Evolutionary conservation across 257 asterid genomes (phyloP), one percentile per base, ranked within the genome.

Genomic region (Solanum verrucosum): DNA sequence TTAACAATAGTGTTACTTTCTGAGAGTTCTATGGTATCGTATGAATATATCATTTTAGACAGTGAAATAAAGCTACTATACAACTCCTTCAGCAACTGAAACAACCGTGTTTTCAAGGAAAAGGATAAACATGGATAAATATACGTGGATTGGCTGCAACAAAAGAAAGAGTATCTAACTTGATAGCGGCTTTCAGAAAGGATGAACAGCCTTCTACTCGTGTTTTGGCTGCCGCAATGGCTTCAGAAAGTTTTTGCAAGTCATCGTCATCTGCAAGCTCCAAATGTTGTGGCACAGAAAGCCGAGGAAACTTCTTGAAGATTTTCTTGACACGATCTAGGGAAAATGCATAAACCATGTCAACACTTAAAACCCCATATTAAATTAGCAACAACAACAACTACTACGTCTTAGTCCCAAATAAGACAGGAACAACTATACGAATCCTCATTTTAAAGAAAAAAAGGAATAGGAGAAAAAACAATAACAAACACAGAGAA

Each of bases 171-270:
- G 88, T 86, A 79, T 87, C 95, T 87, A 82, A 97, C 99, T 90
- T 97, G 89, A 96, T 89, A 87, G 98, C 98, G 71, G 98, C 96
- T 90, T 89, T 96, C 91, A 97, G 88, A 91, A 95, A 96, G 18
- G 98, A 92, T 14, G 98, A 93, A 92, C 99, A 97, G 49, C 96
- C 95, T 70, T 97, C 99, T 40, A 94, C 93, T 63, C 99, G 98
- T 87, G 90, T 91, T 93, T 97, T 97, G 72, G 98, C 99, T 91
- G 99, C 98, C 72, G 96, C 96, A 75, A 97, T 93, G 91, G 95
- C 96, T 93, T 97, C 99, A 81, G 98, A 90, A 71, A 97, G 96
- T 89, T 89, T 92, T 87, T 93, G 98, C 94, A 97, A 93, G 89
- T 95, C 99, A 87, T 93, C 98, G 65, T 96, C 99, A 88, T 92